These are phyloP conservation scores for Pseudogymnoascus sp. DNA, from an alignment of 2,329 filamentous ascomycete species.

Conservation along the genomic window DNA sequence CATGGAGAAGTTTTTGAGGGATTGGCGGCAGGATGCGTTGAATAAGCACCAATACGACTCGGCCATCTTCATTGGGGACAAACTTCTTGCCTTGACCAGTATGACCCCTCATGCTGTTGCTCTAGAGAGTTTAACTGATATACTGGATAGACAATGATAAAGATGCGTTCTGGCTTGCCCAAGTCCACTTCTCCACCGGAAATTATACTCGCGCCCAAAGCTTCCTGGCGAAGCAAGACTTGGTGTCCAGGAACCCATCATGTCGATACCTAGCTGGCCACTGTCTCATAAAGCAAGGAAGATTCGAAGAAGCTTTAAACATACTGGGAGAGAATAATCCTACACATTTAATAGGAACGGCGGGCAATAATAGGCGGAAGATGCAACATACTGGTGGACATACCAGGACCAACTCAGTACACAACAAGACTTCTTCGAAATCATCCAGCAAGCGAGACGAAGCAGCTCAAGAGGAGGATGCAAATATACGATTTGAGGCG, in stretches of 20 bases:
- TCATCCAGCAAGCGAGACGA: slow-evolving; percentile 25
- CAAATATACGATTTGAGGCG: slow-evolving; percentile 80
- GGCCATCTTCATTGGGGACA: slow-evolving; percentile 95
- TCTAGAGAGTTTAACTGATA: slow-evolving; percentile 7
- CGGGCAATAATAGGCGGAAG: slow-evolving; percentile 59
- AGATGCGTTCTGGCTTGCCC: slow-evolving; percentile 96
- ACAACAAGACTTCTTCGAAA: slow-evolving; percentile 35
- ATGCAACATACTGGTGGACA: slow-evolving; percentile 56
- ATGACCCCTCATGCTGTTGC: slow-evolving; percentile 26
- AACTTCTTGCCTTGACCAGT: slow-evolving; percentile 91
- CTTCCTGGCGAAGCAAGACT: slow-evolving; percentile 75
- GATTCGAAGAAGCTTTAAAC: slow-evolving; percentile 79
- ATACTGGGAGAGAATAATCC: slow-evolving; percentile 90
- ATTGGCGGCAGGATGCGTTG: slow-evolving; percentile 90
- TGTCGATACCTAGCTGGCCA: slow-evolving; percentile 91
- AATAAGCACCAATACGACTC: slow-evolving; percentile 96
- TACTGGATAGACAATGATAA: slow-evolving; percentile 69
- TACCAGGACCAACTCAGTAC: slow-evolving; percentile 40
- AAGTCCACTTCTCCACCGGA: slow-evolving; percentile 90
- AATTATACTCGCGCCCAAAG: slow-evolving; percentile 90
- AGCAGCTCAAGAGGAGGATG: slow-evolving; percentile 52
- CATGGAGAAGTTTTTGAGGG: slow-evolving; percentile 93
- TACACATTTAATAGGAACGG: slow-evolving; percentile 70
- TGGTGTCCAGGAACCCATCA: slow-evolving; percentile 72
- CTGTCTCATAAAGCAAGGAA: slow-evolving; percentile 85